Conservation (phyloP, 139 green algal species). For the Cymbomonas tetramitiformis region DNA sequence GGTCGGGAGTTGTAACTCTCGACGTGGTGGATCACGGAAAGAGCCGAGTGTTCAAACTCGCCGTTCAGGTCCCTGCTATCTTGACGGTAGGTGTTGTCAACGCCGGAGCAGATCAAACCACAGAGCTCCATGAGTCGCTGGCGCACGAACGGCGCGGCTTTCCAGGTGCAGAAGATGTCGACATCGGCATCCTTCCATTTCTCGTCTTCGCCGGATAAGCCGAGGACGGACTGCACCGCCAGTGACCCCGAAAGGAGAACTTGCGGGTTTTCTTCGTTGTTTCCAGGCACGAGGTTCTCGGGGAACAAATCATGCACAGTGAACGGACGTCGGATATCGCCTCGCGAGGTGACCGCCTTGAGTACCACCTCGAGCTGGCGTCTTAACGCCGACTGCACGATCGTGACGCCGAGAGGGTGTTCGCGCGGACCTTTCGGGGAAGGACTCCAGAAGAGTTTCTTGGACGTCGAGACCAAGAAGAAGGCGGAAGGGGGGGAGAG, state of each 20-base stretch:
- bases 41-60: neutral
- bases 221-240: neutral
- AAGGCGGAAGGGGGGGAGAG: neutral
- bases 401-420: neutral
- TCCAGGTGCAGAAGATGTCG: neutral
- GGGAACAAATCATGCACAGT: neutral
- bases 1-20: neutral
- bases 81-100: neutral
- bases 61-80: neutral
- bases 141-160: neutral
- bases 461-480: neutral
- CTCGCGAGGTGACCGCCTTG: neutral
- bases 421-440: neutral
- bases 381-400: neutral
- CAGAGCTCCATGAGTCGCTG: neutral
- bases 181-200: neutral
- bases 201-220: too few relatives aligned
- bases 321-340: neutral
- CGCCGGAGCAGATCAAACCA: neutral
- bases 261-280: neutral
- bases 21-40: neutral
- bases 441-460: neutral
- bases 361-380: neutral
- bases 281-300: neutral
- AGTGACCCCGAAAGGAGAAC: neutral